Base-by-base conservation (phyloP, 2,329 filamentous ascomycete species). In the Ceratocystis lukuohia region DNA sequence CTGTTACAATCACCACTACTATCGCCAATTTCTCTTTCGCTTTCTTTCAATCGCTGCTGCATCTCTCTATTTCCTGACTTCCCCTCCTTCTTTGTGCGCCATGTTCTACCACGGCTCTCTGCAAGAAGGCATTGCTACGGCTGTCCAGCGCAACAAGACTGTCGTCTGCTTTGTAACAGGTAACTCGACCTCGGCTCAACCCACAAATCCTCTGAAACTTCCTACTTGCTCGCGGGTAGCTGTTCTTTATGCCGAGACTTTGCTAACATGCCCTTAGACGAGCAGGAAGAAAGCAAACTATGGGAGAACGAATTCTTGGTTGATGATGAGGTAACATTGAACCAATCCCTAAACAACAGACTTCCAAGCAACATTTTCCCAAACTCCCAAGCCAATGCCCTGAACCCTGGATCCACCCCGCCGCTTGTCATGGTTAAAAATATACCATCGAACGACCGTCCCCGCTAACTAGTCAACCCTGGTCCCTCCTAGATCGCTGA, bases 101-200 rank as follows among this genome's bases (percentile, higher is more conserved):
- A 92, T 96, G 87, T 96, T 96, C 76, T 92, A 91, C 74, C 73
- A 86, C 68, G 92, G 91, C 20, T 85, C 84, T 68, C 76, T 96
- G 22, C 88, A 95, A 71, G 87, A 88, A 71, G 92, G 90, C 67
- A 95, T 96, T 71, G 80, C 83, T 41, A 79, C 83, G 22, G 91
- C 92, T 12, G 80, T 96, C 5, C 82, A 84, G 68, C 80, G 92
- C 74, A 79, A 84, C 68, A 95, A 93, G 75, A 80, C 88, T 20
- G 88, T 96, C 0, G 82, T 89, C 37, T 96, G 91, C 76, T 95
- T 96, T 75, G 87, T 96, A 41, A 84, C 85, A 72, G 87, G 89
- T 91, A 75, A 70, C 78, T 70, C 69, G 66, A 15, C 41, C 45
- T 17, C 59, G 10, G 45, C n/a, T 30, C 25, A 5, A 20, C 25